Percentiles rank a stretch among this genome's conserved stretches.
These are phyloP conservation scores for Dendrostoma leiphaemia DNA, from an alignment of 2,329 filamentous ascomycete species.

Conservation along the genomic window DNA sequence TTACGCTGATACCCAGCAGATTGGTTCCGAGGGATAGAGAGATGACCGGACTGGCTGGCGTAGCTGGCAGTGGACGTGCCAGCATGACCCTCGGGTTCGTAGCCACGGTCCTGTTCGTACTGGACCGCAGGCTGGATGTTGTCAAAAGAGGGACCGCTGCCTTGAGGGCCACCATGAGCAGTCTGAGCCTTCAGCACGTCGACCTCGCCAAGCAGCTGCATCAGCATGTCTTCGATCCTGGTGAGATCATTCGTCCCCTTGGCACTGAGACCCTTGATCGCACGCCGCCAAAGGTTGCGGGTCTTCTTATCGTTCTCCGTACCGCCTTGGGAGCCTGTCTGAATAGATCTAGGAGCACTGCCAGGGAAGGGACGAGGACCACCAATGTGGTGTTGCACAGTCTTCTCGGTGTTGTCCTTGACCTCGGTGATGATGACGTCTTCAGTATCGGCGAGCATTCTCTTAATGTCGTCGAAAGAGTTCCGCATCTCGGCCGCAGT, in stretches of 20 bases:
- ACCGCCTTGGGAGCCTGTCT: conserved; percentile 54
- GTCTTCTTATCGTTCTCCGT: conserved; percentile 75
- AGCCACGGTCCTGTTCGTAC: conserved; percentile 69
- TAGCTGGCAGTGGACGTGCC: conserved; percentile 72
- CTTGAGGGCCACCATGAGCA: conserved; percentile 41
- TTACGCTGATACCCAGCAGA: conserved; percentile 50
- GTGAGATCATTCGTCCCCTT: conserved; percentile 86
- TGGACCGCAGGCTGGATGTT: conserved; percentile 61
- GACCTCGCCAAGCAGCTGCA: conserved; percentile 88
- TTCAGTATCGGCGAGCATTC: conserved; percentile 85
- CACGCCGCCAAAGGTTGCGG: conserved; percentile 82
- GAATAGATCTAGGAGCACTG: conserved; percentile 58
- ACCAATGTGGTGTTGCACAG: conserved; percentile 76
- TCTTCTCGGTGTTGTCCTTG: conserved; percentile 84
- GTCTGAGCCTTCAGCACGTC: conserved; percentile 72
- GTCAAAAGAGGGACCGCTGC: conserved; percentile 64
- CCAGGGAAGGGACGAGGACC: conserved; percentile 82
- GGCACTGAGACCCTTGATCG: conserved; percentile 84
- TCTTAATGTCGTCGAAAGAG: conserved; percentile 93
- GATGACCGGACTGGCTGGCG: conserved; percentile 72
- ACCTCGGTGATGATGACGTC: conserved; percentile 83
- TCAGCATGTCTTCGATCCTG: conserved; percentile 88
- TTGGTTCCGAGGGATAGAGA: conserved; percentile 58
- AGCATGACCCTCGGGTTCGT: conserved; percentile 79
- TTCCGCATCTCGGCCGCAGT: conserved; percentile 96